Percentiles rank a stretch among this genome's conserved stretches.
Evolutionary conservation across 1,284 basidiomycete genomes (phyloP).

Genomic region (Cutaneotrichosporon dermatis): DNA sequence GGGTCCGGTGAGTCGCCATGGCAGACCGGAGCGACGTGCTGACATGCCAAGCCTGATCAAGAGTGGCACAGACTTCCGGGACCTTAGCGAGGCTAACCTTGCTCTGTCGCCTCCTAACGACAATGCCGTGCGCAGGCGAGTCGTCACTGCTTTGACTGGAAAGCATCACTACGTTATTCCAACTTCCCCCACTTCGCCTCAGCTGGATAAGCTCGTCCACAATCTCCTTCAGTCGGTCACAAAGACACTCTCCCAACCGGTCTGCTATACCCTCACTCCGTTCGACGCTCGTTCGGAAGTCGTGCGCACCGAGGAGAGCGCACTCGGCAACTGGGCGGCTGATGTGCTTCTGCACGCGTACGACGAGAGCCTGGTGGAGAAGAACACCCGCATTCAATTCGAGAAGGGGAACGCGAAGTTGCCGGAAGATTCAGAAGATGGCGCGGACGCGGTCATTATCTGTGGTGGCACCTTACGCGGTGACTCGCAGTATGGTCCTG

Average conservation of each 20-base stretch:
- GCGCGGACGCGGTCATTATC: conserved; percentile 70
- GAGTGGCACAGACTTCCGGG: conserved; percentile 85
- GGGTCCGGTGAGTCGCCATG: conserved; percentile 56
- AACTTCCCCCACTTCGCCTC: conserved; percentile 58
- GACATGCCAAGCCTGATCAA: conserved; percentile 56
- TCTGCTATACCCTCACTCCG: conserved; percentile 63
- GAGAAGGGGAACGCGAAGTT: conserved; percentile 15
- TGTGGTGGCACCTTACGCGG: conserved; percentile 84
- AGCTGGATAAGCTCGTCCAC: conserved; percentile 61
- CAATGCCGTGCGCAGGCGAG: conserved; percentile 60
- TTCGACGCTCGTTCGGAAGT: conserved; percentile 72
- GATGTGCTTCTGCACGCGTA: conserved; percentile 82
- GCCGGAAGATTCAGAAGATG: conserved; percentile 21
- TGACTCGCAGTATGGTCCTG: conserved; percentile 78
- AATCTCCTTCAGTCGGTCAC: conserved; percentile 67
- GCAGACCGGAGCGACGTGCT: neutral
- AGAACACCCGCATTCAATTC: conserved; percentile 13
- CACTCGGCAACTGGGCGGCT: conserved; percentile 81
- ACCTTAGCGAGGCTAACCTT: conserved; percentile 69
- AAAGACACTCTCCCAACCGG: conserved; percentile 63
- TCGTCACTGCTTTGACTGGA: conserved; percentile 64
- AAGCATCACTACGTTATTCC: conserved; percentile 63
- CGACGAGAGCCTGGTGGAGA: conserved; percentile 62
- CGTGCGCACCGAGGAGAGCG: conserved; percentile 66
- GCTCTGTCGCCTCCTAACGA: conserved; percentile 59